These are phyloP conservation scores for Chrysosphaeria jannelii DNA, from an alignment of 2,329 filamentous ascomycete genomes.

Conservation along the genomic window DNA sequence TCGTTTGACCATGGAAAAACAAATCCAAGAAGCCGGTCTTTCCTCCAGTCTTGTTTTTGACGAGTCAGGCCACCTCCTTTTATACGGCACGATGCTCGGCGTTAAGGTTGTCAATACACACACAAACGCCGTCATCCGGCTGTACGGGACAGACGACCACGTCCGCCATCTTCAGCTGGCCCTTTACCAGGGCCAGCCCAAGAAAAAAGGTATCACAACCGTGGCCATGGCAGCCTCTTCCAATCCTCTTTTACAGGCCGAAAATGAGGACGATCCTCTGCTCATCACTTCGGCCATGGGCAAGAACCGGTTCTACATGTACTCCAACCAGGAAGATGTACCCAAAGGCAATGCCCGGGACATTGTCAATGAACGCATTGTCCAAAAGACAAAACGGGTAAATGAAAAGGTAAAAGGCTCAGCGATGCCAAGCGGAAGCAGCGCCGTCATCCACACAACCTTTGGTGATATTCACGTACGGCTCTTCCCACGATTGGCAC, in stretches of 20 bases:
- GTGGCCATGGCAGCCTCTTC: constrained; percentile 90
- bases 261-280: constrained; percentile 72
- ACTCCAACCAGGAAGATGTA: constrained; percentile 66
- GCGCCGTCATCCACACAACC: constrained; percentile 65
- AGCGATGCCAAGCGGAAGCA: constrained; percentile 20
- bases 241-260: constrained; percentile 79
- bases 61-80: constrained; percentile 79
- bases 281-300: constrained; percentile 56
- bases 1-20: constrained; percentile 57
- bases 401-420: constrained; percentile 5
- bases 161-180: constrained; percentile 58
- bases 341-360: constrained; percentile 49
- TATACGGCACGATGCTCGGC: constrained; percentile 78
- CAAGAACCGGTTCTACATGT: constrained; percentile 92
- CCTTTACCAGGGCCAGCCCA: constrained; percentile 81
- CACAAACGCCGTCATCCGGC: constrained; percentile 71
- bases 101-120: constrained; percentile 90
- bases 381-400: constrained; percentile 8
- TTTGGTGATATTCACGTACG: constrained; percentile 84
- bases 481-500: constrained; percentile 74
- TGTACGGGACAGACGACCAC: constrained; percentile 73
- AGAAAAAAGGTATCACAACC: constrained; percentile 78
- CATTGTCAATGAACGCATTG: constrained; percentile 82
- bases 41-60: constrained; percentile 73
- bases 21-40: constrained; percentile 32